Evolutionary conservation across 768 basidiomycete genomes (phyloP), one percentile per base, ranked within the genome.

Genomic region (Paxillus involutus): DNA sequence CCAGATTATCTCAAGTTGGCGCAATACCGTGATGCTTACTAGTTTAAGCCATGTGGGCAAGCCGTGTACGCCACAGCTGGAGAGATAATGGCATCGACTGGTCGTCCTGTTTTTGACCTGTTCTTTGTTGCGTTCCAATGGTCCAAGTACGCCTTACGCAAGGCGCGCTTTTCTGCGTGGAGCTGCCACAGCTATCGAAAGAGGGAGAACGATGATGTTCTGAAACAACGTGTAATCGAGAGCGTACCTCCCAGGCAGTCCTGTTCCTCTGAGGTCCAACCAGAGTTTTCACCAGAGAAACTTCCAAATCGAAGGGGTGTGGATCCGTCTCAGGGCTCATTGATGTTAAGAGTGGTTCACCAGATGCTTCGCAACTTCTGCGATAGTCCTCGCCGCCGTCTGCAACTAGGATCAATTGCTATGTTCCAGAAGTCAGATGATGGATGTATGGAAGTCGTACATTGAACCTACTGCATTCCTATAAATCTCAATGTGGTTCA

Each of bases 51-150:
- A 50, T 80, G 80, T 8, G 76, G 80, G 40, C 71, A 69, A 1
- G 80, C 75, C 3, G 75, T 61, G 58, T 73, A 77, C 6, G 76
- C 71, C 3, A 72, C 74, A 0, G 66, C 74, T 14, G 82, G 77
- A 9, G 71, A 72, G 49, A 83, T 77, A 62, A 83, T 74, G 3
- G 76, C 79, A 57, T 83, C 82, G 5, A 83, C 72, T 0, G 81
- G 80, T 32, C 81, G 65, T 10, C 77, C 78, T 0, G 80, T 83
- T 6, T 70, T 70, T 14, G 82, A 83, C 32, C 51, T 51, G 3
- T 36, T 52, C n/a, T 45, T 68, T 2, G 81, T 81, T 10, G 69
- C 71, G 36, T 80, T 71, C 80, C 79, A 81, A 41, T 77, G 71
- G 56, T 78, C 77, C 30, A 82, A 70, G 55, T 79, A 74, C 29